Percentiles rank a stretch among this genome's conserved stretches.
Evolutionary conservation across 192 early-diverging fungal species (phyloP).

Genomic region (Backusella sp.): DNA sequence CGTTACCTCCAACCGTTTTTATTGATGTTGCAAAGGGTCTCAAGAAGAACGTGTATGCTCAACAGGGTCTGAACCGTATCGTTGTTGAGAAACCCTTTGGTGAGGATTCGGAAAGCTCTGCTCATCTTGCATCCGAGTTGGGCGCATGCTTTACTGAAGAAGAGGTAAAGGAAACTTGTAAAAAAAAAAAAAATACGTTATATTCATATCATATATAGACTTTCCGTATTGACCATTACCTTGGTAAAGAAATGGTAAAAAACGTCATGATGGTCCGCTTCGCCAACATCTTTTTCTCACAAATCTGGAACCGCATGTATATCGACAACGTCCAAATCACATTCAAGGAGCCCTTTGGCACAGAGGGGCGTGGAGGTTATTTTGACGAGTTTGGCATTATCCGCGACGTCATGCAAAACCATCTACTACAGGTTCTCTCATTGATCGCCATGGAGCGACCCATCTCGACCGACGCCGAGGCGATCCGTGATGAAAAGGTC

Average conservation of each 20-base stretch:
- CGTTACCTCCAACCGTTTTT: constrained; percentile 94
- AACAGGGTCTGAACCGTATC: constrained; percentile 71
- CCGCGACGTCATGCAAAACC: constrained; percentile 94
- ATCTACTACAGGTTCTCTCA: constrained; percentile 90
- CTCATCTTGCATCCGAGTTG: constrained; percentile 66
- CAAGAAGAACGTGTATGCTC: constrained; percentile 65
- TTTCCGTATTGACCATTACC: constrained; percentile 97
- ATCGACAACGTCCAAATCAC: constrained; percentile 96
- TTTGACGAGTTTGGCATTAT: constrained; percentile 99
- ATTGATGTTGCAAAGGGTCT: constrained; percentile 79
- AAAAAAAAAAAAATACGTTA: neutral
- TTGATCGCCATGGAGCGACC: constrained; percentile 96
- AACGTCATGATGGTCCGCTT: constrained; percentile 92
- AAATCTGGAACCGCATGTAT: constrained; percentile 84
- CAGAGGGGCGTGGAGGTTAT: constrained; percentile 96
- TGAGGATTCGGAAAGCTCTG: constrained; percentile 83
- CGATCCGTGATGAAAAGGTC: constrained; percentile 95
- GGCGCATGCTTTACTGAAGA: constrained; percentile 81
- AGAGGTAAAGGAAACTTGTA: constrained; percentile 52
- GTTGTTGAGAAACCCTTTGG: constrained; percentile 99
- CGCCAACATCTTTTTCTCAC: constrained; percentile 90
- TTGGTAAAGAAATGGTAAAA: constrained; percentile 99
- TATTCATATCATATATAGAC: constrained; percentile 49
- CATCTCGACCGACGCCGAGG: constrained; percentile 80
- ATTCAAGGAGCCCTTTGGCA: constrained; percentile 97